Evolutionary conservation across 1,284 basidiomycete species (phyloP), one percentile per base, ranked within the genome.

Genomic region (Inonotus hispidus): DNA sequence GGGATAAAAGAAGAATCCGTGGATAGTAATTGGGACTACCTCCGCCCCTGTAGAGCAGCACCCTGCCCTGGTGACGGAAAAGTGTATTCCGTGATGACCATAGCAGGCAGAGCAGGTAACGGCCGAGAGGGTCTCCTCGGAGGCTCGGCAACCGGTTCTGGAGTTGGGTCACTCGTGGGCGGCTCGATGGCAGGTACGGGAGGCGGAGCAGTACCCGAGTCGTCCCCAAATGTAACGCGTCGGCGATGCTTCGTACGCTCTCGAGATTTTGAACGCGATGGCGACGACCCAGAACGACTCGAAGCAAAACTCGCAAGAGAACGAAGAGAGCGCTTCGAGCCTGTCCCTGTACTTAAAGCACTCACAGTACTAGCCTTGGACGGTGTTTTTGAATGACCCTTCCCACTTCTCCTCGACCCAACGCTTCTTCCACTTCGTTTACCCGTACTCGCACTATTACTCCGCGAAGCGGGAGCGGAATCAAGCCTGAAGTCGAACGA

Each of bases 191-290:
- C 21, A 14, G 47, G 47, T 10, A 49, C 47, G 25, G 47, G 47
- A 49, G 47, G 47, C 1, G 50, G 50, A 52, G 50, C 8, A 14
- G 50, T 35, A 6, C 41, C 21, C 21, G 60, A 23, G 45, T 21
- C 37, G 14, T 56, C 54, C 2, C 60, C 60, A 23, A 61, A 61
- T 35, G 60, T 61, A 21, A 61, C 60, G 35, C 53, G 35, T 23
- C 60, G 45, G 23, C 37, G 29, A 27, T 50, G 35, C 29, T 59
- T 53, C 52, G 35, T 21, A 25, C 50, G 41, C 19, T 60, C 52
- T 27, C 52, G 59, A 23, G 38, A 55, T 53, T 55, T 43, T 23
- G 57, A 49, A 11, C 38, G 43, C 59, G 46, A 27, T 19, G 21
- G 41, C 0, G 35, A 23, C n/a, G 59, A 60, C 3, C 53, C 41